phyloP scores from a whole-genome alignment of 2,329 filamentous ascomycete genomes.

The Dothideomycetes sp. region DNA sequence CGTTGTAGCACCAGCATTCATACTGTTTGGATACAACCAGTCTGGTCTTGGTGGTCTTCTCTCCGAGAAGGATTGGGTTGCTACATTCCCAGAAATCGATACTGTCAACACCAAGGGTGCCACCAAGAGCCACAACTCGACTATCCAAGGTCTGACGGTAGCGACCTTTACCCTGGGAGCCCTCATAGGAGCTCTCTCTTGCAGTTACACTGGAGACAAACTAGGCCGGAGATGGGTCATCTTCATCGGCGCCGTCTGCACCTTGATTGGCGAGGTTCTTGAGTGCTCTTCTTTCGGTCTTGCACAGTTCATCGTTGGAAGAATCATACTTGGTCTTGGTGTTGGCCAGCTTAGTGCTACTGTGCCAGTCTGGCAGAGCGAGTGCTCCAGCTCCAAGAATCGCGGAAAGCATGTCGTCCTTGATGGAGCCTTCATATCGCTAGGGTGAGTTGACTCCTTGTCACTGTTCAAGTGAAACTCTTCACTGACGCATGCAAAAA shows the following conservation, averaged over 20 bases:
- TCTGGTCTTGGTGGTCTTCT: constrained; percentile 39
- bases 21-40: constrained; percentile 43
- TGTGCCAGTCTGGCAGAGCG: constrained; percentile 35
- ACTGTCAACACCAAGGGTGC: constrained; percentile 29
- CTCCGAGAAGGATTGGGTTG: constrained; percentile 27
- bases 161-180: constrained; percentile 36
- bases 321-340: constrained; percentile 33
- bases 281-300: constrained; percentile 35
- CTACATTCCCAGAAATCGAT: constrained; percentile 39
- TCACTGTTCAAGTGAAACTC: no score
- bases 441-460: no score
- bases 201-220: constrained; percentile 33
- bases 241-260: constrained; percentile 28
- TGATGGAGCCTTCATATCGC: constrained; percentile 35
- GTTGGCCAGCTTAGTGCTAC: constrained; percentile 33
- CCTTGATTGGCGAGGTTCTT: constrained; percentile 32
- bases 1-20: constrained; percentile 30
- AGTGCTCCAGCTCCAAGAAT: constrained; percentile 27
- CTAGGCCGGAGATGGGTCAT: constrained; percentile 36
- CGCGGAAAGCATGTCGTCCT: constrained; percentile 30
- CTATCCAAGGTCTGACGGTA: constrained; percentile 32
- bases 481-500: no score
- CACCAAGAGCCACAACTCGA: constrained; percentile 32
- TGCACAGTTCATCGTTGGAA: constrained; percentile 34
- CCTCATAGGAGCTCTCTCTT: constrained; percentile 34